A percentile compares a stretch with the other conserved stretches of the same genome.
Conservation (phyloP, 2,329 filamentous ascomycete species). For the Exophiala calicioides region DNA sequence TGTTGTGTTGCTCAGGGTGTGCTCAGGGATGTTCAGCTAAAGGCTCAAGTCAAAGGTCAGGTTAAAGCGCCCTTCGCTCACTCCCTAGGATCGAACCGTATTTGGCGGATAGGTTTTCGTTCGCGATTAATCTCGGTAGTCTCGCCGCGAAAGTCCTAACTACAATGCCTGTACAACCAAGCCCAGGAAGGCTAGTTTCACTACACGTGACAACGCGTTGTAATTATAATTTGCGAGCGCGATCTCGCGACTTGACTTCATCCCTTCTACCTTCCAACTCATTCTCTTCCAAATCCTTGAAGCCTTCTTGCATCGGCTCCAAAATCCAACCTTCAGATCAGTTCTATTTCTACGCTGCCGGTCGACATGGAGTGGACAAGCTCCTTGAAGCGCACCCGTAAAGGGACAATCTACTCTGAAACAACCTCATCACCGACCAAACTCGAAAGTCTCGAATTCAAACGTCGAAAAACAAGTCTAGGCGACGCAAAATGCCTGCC, state of each 20-base stretch:
- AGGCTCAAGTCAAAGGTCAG: too few species aligned
- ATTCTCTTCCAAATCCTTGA: background rate
- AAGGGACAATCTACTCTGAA: constrained; percentile 12
- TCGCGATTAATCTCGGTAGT: background rate
- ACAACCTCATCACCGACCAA: background rate
- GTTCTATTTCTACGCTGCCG: background rate
- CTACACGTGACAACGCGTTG: too few species aligned
- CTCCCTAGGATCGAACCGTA: background rate
- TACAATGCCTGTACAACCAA: too few species aligned
- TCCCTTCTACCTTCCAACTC: background rate
- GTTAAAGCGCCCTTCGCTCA: background rate
- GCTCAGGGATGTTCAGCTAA: background rate
- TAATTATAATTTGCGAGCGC: background rate
- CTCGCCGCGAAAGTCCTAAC: background rate
- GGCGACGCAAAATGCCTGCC: background rate
- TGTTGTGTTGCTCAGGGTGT: background rate
- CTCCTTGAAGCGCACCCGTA: constrained; percentile 8
- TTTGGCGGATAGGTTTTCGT: background rate
- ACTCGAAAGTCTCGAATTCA: background rate
- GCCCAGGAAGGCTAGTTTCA: too few species aligned
- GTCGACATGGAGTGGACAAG: background rate
- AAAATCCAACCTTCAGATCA: background rate
- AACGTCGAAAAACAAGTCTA: background rate
- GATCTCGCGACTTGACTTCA: background rate
- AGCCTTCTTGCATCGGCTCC: background rate